These are phyloP conservation scores for Friedmanniomyces endolithicus DNA, from an alignment of 495 filamentous ascomycete species.

Conservation along the genomic window DNA sequence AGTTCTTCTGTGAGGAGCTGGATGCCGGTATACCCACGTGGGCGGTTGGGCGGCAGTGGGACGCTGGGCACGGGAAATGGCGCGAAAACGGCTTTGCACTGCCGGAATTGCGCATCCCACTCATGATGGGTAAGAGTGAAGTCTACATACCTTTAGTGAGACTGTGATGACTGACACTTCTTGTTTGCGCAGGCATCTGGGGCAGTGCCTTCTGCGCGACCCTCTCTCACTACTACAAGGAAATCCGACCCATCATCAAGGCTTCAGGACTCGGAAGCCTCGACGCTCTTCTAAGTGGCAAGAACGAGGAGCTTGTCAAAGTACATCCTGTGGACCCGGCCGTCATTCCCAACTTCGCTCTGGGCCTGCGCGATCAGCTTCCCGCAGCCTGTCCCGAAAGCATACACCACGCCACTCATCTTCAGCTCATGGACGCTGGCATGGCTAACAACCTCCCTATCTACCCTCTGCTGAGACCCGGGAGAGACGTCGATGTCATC, in stretches of 20 bases:
- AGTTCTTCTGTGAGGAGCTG: conserved; percentile 90
- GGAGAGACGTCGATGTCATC: conserved; percentile 79
- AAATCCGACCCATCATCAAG: conserved; percentile 67
- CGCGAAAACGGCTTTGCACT: conserved; percentile 47
- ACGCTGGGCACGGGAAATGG: conserved; percentile 53
- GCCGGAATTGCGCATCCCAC: conserved; percentile 68
- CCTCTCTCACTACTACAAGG: conserved; percentile 87
- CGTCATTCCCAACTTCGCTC: conserved; percentile 71
- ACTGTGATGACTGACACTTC: not conserved
- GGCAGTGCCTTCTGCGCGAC: conserved; percentile 94
- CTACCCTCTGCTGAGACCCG: conserved; percentile 81
- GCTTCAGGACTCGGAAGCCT: conserved; percentile 60
- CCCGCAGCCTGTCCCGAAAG: conserved; percentile 61
- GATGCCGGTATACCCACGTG: conserved; percentile 86
- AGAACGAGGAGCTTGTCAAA: conserved; percentile 69
- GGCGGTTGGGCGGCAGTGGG: conserved; percentile 75
- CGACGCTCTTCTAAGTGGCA: conserved; percentile 76
- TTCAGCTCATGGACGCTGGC: conserved; percentile 88
- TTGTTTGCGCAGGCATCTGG: conserved; percentile 50
- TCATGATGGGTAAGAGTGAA: conserved; percentile 47
- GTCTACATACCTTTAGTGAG: not conserved
- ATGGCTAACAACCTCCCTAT: conserved; percentile 97
- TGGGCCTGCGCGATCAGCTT: conserved; percentile 63
- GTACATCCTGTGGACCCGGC: conserved; percentile 89
- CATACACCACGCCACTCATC: conserved; percentile 52